Evolutionary conservation across 768 basidiomycete genomes (phyloP), one percentile per base, ranked within the genome.

Genomic region (Fistulinella prunicolor): DNA sequence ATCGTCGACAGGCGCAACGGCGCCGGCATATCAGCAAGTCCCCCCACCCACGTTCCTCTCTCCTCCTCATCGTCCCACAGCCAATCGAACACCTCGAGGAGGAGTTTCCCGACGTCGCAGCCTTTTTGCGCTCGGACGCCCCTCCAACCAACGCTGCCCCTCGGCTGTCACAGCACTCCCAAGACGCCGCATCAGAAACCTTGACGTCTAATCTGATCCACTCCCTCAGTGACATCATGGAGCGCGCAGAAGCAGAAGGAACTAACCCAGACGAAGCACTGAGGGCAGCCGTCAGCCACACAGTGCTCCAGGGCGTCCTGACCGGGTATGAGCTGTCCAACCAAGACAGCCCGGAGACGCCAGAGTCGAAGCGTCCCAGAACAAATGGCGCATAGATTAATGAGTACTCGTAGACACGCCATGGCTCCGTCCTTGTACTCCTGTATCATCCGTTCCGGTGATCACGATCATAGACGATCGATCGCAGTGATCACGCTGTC

Each of bases 11-110:
- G 74, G 54, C 73, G 70, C 52, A 95, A 96, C 64, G 62, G 67
- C 43, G 83, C 90, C 53, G 90, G 87, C 16, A 60, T 89, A 42
- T 85, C 86, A 24, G 93, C 94, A 62, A 38, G 86, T 75, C 44
- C 42, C 29, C 44, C 36, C 24, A 22, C 29, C 42, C 17, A 43
- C 23, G 38, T 58, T 16, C 59, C 47, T 35, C 47, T 36, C 46
- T 48, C 49, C 36, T 56, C 46, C 56, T 46, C 41, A 5, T 23
- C 43, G 9, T 37, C 6, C 46, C 17, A 30, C 29, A 45, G 89
- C 83, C 88, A 12, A 80, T 82, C 56, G 80, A 82, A 38, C 78
- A 86, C 60, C 77, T 91, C 5, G 64, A 67, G 12, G 83, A 87
- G 54, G 89, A 92, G 34, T 89, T 83, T 60, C 81, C 82, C 17